A percentile compares a stretch with the other conserved stretches of the same genome.
Evolutionary conservation across 2,329 filamentous ascomycete species (phyloP).

Genomic region (Diaporthe amygdali): DNA sequence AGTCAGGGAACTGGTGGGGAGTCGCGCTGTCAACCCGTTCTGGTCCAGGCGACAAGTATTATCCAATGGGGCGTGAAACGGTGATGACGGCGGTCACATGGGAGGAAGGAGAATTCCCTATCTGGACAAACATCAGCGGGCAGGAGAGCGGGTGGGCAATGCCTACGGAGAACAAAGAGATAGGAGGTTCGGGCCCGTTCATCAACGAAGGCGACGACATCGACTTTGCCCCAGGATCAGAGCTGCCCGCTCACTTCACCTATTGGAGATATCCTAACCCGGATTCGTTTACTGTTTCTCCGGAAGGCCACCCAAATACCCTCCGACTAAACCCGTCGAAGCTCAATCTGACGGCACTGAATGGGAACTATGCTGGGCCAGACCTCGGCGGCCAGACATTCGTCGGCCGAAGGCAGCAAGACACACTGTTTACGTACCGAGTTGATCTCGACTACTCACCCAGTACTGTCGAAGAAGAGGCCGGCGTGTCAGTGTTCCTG

Average conservation of each 20-base stretch:
- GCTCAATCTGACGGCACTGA: slow-evolving; percentile 59
- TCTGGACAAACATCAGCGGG: slow-evolving; percentile 40
- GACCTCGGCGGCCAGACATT: slow-evolving; percentile 51
- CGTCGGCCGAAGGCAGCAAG: slow-evolving; percentile 61
- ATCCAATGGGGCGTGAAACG: slow-evolving; percentile 50
- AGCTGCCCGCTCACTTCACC: slow-evolving; percentile 58
- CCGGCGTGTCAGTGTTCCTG: slow-evolving; percentile 58
- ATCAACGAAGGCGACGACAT: slow-evolving; percentile 34
- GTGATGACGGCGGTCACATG: slow-evolving; percentile 45
- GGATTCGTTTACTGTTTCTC: slow-evolving; percentile 51
- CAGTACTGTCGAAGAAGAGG: slow-evolving; percentile 47
- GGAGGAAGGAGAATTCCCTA: slow-evolving; percentile 39
- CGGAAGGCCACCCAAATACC: slow-evolving; percentile 44
- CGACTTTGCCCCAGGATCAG: slow-evolving; percentile 40
- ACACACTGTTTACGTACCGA: slow-evolving; percentile 58
- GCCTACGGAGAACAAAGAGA: slow-evolving; percentile 25
- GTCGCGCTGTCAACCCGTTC: slow-evolving; percentile 47
- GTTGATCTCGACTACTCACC: slow-evolving; percentile 52
- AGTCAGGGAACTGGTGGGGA: slow-evolving; percentile 44
- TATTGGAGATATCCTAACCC: slow-evolving; percentile 59
- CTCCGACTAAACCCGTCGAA: slow-evolving; percentile 53
- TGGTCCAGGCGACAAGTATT: slow-evolving; percentile 42
- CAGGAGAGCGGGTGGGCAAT: slow-evolving; percentile 32
- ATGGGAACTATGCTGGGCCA: slow-evolving; percentile 52
- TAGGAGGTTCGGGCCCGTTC: slow-evolving; percentile 31